phyloP scores from a whole-genome alignment of 345 rosid species.

The thale cress (Arabidopsis thaliana) region TAIR10.1 NC_003070.9:28662001-28662500 shows the following conservation, averaged over 20 bases:
- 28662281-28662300: neutral
- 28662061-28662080: slow-evolving; percentile 63
- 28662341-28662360: slow-evolving; percentile 7
- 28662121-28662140: neutral
- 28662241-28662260: neutral
- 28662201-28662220: neutral
- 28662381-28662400: neutral
- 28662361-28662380: slow-evolving; percentile 21
- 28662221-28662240: neutral
- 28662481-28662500: slow-evolving; percentile 6
- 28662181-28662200: neutral
- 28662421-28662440: slow-evolving; percentile 13
- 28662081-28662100: slow-evolving; percentile 61
- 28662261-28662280: neutral
- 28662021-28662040: slow-evolving; percentile 71
- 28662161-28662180: slow-evolving; percentile 8
- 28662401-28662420: slow-evolving; percentile 23
- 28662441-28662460: slow-evolving; percentile 12
- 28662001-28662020: slow-evolving; percentile 71
- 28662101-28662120: slow-evolving; percentile 10
- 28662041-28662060: slow-evolving; percentile 86
- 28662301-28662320: slow-evolving; percentile 12
- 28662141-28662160: neutral
- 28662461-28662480: neutral
- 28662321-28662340: slow-evolving; percentile 7